Base-by-base conservation (phyloP, 2,329 filamentous ascomycete genomes). In the Colletotrichum karsti region DNA sequence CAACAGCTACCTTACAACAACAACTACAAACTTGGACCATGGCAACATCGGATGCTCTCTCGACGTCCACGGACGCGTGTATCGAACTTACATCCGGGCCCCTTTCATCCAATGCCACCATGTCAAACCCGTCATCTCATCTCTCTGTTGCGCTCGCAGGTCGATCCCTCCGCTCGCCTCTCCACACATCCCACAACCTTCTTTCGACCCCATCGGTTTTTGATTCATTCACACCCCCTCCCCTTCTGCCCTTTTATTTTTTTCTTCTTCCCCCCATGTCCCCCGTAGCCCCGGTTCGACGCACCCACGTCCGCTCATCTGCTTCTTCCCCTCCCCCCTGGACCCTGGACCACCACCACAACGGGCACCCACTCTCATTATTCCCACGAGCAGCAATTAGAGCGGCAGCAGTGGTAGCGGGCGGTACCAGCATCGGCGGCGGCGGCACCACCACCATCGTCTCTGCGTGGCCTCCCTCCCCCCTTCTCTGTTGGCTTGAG, bases 171-270 rank as follows among this genome's bases (percentile, higher is more conserved):
- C 42, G 66, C 66, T 55, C 54, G 63, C 48, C 63, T 69, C 66
- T 66, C 66, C 63, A 65, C 66, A 69, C 63, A 67, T 69, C 66
- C 66, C 66, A 69, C 62, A 69, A 69, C 66, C 66, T 69, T 69
- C 66, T 69, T 69, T 69, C 62, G 66, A 69, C 62, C 63, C 66
- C 56, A 28, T 61, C 62, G 35, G 41, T 44, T 13, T n/a, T n/a
- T 61, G 48, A 33, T 69, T 24, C 28, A 28, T 22, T 42, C 66
- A 69, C 66, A 10, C 62, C 66, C 65, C 39, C 20, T 26, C 57
- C 42, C 15, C 22, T 51, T 18, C 44, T 46, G 12, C 37, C 28
- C 62, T 28, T 15, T 39, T 30, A n/a, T 15, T 51, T 60, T 35
- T 26, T 48, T 41, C 44, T 30, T 42, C 41, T 56, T 12, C 35